Conservation (phyloP, 306 rosid species). For the Fagus sylvatica region DNA sequence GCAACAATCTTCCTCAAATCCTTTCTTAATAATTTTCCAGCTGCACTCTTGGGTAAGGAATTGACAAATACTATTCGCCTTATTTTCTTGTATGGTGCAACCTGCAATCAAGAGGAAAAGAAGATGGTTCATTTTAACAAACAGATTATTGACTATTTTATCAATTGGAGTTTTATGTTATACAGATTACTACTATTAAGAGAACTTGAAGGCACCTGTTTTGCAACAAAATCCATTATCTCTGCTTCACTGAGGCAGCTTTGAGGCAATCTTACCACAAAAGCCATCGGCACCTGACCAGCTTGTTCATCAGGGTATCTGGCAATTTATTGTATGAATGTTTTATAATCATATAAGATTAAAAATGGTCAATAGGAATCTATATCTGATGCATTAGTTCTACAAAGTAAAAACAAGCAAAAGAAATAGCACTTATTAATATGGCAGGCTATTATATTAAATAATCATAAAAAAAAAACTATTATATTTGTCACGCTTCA, state of each 20-base stretch:
- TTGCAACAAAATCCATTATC: conserved; percentile 15
- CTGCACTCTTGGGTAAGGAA: conserved; percentile 25
- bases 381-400: too few species aligned
- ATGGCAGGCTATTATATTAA: too few species aligned
- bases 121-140: too few species aligned
- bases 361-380: not conserved
- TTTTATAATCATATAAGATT: not conserved
- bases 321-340: not conserved
- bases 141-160: too few species aligned
- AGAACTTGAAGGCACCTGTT: conserved; percentile 8
- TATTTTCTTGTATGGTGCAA: conserved; percentile 26
- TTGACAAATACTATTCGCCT: conserved; percentile 25
- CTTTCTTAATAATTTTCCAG: conserved; percentile 27
- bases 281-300: conserved; percentile 27
- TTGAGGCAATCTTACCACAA: conserved; percentile 12
- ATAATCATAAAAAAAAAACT: too few species aligned
- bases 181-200: too few species aligned
- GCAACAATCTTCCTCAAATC: conserved; percentile 16
- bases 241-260: conserved; percentile 3
- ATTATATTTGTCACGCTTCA: too few species aligned
- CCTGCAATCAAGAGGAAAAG: not conserved
- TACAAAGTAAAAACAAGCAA: too few species aligned
- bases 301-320: conserved; percentile 32
- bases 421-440: too few species aligned
- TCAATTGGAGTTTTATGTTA: too few species aligned